Evolutionary conservation across 805 yeast genomes (phyloP), one percentile per base, ranked within the genome.

Genomic region (Kurtzmaniella fragi): DNA sequence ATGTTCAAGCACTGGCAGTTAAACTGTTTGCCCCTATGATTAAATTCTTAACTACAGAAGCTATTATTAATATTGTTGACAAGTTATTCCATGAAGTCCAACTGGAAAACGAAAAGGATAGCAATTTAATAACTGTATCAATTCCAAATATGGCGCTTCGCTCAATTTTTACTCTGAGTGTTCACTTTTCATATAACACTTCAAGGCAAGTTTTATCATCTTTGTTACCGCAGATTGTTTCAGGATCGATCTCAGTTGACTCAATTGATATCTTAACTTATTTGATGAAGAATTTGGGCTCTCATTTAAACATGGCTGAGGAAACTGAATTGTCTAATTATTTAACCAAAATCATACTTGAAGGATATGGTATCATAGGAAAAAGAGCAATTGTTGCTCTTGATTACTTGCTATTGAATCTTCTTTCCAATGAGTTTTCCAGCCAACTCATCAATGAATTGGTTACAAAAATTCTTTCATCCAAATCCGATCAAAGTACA

Each of bases 1-100:
- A 84, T 46, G 90, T 86, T 1, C 85, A 84, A 53, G 79, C 76
- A 48, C 85, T 82, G 54, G 83, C 93, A 0, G 75, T 84, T 34
- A 77, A 77, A 45, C 73, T 83, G 14, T 71, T 74, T 41, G 70
- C 64, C 29, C 73, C 75, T 5, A 47, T 73, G 28, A 56, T 73
- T n/a, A 64, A 69, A 12, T 58, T 51, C 23, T 48, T 75, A 28
- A 55, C 61, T 11, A 47, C 53, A 28, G 59, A 57, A 8, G 61
- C 59, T 12, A 47, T 57, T 4, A 42, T 56, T n/a, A 52, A 55
- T 3, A 49, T 73, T 10, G 46, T 67, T 7, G 38, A 47, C 1
- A 43, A 58, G n/a, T 52, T 68, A 33, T 66, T 53, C 42, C 44
- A 45, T 13, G 40, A 39, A 16, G 52, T 52, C 5, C 31, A 49